Conservation (phyloP, 106 monocot species). For the Ottelia alismoides region DNA sequence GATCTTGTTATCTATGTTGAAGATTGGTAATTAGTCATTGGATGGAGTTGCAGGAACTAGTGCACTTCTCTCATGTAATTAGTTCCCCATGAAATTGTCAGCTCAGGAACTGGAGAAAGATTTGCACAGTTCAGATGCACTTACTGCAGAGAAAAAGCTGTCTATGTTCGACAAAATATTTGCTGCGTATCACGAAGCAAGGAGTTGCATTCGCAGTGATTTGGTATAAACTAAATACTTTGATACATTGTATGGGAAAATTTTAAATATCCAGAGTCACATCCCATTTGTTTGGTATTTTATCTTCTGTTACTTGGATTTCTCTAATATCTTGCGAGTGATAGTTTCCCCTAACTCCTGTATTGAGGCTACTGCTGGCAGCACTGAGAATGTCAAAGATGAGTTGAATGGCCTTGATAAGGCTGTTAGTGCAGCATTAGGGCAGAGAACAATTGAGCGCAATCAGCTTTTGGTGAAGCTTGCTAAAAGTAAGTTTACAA, state of each 20-base stretch:
- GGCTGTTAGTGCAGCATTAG: conserved; percentile 90
- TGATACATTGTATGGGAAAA: too few species aligned
- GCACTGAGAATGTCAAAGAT: conserved; percentile 86
- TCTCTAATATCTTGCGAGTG: too few species aligned
- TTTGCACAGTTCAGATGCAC: conserved; percentile 52
- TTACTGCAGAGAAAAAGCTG: conserved; percentile 82
- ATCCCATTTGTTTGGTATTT: too few species aligned
- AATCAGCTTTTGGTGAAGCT: conserved; percentile 61
- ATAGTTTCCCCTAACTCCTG: not conserved
- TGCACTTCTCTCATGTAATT: too few species aligned
- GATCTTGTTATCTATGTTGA: too few species aligned
- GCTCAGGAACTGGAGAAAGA: conserved; percentile 99
- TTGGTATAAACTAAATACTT: conserved; percentile 46
- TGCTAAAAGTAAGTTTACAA: conserved; percentile 81
- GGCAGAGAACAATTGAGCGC: conserved; percentile 92
- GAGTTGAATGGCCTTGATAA: conserved; percentile 97
- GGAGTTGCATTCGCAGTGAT: conserved; percentile 83
- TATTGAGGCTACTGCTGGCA: conserved; percentile 73
- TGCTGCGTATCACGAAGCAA: conserved; percentile 95
- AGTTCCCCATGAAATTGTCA: too few species aligned
- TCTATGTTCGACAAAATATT: conserved; percentile 92
- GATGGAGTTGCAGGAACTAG: too few species aligned
- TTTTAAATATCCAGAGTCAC: too few species aligned
- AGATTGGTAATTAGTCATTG: too few species aligned
- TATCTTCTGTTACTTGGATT: too few species aligned